A percentile compares a stretch with the other conserved stretches of the same genome.
Evolutionary conservation across 192 early-diverging fungal species (phyloP).

Genomic region (Diversispora epigaea): DNA sequence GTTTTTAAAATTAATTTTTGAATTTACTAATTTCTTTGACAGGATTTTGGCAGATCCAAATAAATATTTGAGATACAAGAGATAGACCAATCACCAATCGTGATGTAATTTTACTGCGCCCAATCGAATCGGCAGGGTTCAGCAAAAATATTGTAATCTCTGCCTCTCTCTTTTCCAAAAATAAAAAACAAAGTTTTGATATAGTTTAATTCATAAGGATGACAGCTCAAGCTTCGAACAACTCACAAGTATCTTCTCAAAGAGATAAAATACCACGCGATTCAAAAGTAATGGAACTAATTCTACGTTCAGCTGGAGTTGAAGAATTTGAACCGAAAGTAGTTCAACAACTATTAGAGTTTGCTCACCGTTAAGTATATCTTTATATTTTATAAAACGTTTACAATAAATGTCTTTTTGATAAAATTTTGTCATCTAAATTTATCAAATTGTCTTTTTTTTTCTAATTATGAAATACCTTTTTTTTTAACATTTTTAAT

Average conservation of each 20-base stretch:
- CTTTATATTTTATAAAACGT: background rate
- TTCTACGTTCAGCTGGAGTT: constrained; percentile 81
- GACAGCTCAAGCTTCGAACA: background rate
- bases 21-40: too few relatives aligned
- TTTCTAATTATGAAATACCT: background rate
- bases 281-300: constrained; percentile 78
- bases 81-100: too few relatives aligned
- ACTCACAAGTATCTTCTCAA: constrained; percentile 27
- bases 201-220: background rate
- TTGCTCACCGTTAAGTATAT: constrained; percentile 70
- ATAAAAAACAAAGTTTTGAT: too few relatives aligned
- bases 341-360: constrained; percentile 89
- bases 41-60: too few relatives aligned
- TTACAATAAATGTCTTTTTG: background rate
- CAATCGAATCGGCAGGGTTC: too few relatives aligned
- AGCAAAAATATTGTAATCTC: too few relatives aligned
- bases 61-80: too few relatives aligned
- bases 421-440: background rate
- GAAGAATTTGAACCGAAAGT: constrained; percentile 90
- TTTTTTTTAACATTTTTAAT: background rate
- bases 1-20: too few relatives aligned
- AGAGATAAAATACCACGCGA: constrained; percentile 26
- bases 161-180: too few relatives aligned
- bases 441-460: background rate
- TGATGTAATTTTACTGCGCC: too few relatives aligned